Evolutionary conservation across 2,329 filamentous ascomycete genomes (phyloP).

Genomic region (Didymella glomerata): DNA sequence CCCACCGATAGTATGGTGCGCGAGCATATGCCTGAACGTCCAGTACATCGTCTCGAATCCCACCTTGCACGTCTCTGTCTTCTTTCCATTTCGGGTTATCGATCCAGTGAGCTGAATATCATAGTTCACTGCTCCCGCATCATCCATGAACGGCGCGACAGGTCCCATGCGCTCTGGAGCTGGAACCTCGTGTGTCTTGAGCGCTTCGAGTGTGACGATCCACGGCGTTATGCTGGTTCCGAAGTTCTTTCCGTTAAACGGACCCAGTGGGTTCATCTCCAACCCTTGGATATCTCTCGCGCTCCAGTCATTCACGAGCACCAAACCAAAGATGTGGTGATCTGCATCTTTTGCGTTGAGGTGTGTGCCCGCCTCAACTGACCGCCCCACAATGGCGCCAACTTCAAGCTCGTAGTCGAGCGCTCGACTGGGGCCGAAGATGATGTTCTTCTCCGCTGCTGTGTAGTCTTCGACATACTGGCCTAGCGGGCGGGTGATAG

Average conservation of each 20-base stretch:
- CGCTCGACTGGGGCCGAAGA: conserved; percentile 53
- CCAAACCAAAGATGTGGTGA: conserved; percentile 69
- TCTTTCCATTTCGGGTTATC: conserved; percentile 30
- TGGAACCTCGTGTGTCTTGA: conserved; percentile 51
- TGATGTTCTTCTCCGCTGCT: conserved; percentile 59
- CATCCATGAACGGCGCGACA: conserved; percentile 39
- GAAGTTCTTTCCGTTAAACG: conserved; percentile 69
- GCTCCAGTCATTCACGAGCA: conserved; percentile 70
- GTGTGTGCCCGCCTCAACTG: conserved; percentile 50
- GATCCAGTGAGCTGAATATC: conserved; percentile 35
- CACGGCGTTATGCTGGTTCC: conserved; percentile 68
- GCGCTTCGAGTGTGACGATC: conserved; percentile 67
- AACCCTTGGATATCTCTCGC: conserved; percentile 69
- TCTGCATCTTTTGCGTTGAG: conserved; percentile 55
- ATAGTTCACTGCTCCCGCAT: conserved; percentile 35
- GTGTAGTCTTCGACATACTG: conserved; percentile 39
- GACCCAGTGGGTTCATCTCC: conserved; percentile 69
- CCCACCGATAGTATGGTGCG: conserved; percentile 55
- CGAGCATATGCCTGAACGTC: conserved; percentile 57
- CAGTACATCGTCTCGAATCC: conserved; percentile 55
- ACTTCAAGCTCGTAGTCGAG: conserved; percentile 63
- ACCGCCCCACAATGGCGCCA: conserved; percentile 56
- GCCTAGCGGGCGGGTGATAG: conserved; percentile 38
- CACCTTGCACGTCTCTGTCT: conserved; percentile 39
- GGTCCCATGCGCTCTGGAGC: conserved; percentile 33